Percentiles rank a stretch among this genome's conserved stretches.
Evolutionary conservation across 2,329 filamentous ascomycete species (phyloP).

Genomic region (Fusarium anthophilum): DNA sequence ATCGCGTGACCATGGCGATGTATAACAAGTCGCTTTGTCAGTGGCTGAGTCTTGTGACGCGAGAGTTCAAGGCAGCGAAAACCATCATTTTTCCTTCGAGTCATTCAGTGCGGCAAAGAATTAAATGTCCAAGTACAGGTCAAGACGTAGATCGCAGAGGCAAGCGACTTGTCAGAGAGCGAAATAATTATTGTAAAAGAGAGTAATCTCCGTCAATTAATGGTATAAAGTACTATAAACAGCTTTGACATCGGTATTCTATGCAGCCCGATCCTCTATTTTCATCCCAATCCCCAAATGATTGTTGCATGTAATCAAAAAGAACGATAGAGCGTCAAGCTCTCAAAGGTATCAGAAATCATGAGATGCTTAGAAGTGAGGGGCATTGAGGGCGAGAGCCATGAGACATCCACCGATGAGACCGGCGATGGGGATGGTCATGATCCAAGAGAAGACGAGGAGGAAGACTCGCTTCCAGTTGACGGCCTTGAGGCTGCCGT

Average conservation of each 20-base stretch:
- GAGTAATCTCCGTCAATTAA: conserved; percentile 28
- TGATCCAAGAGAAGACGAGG: conserved; percentile 69
- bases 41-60: not conserved
- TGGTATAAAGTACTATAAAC: conserved; percentile 16
- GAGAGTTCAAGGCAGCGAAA: not conserved
- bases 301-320: not conserved
- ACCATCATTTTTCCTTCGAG: not conserved
- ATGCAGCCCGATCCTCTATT: conserved; percentile 24
- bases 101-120: not conserved
- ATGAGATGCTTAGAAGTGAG: conserved; percentile 44
- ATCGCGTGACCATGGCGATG: not conserved
- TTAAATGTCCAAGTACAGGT: not conserved
- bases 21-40: not conserved
- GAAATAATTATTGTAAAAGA: not conserved
- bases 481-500: conserved; percentile 75
- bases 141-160: not conserved
- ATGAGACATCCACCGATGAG: conserved; percentile 53
- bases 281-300: not conserved
- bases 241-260: conserved; percentile 15
- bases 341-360: conserved; percentile 10
- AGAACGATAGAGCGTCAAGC: conserved; percentile 3
- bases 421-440: conserved; percentile 56
- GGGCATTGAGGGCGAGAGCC: conserved; percentile 53
- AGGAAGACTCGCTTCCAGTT: conserved; percentile 80
- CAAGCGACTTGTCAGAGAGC: not conserved